Conservation (phyloP, 768 basidiomycete species). For the Chiua virens region DNA sequence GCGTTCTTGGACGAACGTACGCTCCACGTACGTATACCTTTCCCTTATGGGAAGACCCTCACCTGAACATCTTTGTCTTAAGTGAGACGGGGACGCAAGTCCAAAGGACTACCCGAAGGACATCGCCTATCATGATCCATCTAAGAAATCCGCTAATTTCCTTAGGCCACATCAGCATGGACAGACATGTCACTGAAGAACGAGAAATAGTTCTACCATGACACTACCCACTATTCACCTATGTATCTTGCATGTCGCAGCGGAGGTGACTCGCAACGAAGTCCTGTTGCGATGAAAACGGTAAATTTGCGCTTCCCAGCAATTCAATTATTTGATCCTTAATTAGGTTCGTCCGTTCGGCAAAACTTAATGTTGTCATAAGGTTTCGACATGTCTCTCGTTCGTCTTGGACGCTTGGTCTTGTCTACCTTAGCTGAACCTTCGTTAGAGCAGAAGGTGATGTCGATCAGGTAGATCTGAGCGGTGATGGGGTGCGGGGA, state of each 20-base stretch:
- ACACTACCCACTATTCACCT: conserved; percentile 6
- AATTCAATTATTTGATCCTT: conserved; percentile 21
- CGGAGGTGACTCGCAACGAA: not conserved
- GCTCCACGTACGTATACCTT: not conserved
- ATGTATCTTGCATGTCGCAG: conserved; percentile 3
- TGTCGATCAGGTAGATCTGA: conserved; percentile 3
- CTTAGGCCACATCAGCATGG: not conserved
- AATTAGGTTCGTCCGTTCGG: conserved; percentile 19
- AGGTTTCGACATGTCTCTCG: conserved; percentile 3
- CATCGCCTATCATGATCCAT: not conserved
- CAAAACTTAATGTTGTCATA: conserved; percentile 12
- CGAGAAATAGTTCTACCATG: not conserved
- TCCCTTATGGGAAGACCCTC: not conserved
- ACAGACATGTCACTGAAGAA: conserved; percentile 1
- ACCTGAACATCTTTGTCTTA: not conserved
- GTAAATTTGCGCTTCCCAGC: conserved; percentile 16
- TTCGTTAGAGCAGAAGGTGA: not conserved
- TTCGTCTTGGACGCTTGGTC: conserved; percentile 5
- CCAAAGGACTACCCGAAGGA: conserved; percentile 6
- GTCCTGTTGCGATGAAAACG: conserved; percentile 8
- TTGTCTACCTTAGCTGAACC: conserved; percentile 2
- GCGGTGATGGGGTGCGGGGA: conserved; percentile 12
- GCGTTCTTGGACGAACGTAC: conserved; percentile 6
- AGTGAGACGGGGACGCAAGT: not conserved
- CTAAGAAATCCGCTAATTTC: not conserved